Conservation (phyloP, 1,139 yeast genomes). For the Suhomyces chickasaworum region DNA sequence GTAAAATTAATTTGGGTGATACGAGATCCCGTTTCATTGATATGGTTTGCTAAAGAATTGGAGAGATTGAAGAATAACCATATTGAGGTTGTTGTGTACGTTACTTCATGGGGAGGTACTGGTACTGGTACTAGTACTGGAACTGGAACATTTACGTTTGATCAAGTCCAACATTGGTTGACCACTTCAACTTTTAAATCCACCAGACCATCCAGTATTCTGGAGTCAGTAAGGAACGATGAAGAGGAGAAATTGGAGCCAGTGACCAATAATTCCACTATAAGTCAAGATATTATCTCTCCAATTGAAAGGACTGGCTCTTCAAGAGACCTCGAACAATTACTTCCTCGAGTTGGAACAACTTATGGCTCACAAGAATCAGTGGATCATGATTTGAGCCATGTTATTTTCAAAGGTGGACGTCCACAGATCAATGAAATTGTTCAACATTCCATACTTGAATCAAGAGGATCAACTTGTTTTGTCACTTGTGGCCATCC, state of each 20-base stretch:
- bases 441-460: conserved; percentile 25
- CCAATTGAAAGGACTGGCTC: background rate
- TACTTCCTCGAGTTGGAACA: background rate
- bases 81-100: conserved; percentile 21
- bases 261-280: background rate
- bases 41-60: conserved; percentile 26
- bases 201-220: background rate
- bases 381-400: conserved; percentile 14
- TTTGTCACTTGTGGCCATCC: conserved; percentile 44
- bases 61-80: conserved; percentile 17
- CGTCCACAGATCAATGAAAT: conserved; percentile 32
- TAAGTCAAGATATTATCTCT: background rate
- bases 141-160: background rate
- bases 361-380: background rate
- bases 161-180: background rate
- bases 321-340: background rate
- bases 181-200: background rate
- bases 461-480: conserved; percentile 32
- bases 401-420: conserved; percentile 30
- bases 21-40: conserved; percentile 21
- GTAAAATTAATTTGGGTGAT: conserved; percentile 26
- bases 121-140: too few relatives aligned
- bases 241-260: background rate
- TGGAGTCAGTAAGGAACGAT: background rate
- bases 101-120: conserved; percentile 19